A percentile compares a stretch with the other conserved stretches of the same genome.
phyloP scores from a whole-genome alignment of 2,329 filamentous ascomycete species.

The Epichloe gansuensis region DNA sequence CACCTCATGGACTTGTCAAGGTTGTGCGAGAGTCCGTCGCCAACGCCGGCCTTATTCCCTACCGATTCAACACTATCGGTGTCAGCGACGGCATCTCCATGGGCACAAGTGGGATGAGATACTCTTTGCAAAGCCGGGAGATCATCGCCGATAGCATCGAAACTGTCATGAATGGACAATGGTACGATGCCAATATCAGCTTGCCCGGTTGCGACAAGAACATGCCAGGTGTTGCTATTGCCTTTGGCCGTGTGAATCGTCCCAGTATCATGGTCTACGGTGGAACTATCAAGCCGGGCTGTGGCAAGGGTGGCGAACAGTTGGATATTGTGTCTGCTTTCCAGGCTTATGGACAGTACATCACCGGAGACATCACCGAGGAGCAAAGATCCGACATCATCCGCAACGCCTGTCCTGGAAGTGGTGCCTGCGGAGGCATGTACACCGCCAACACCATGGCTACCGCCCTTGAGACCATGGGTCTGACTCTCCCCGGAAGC shows the following conservation, averaged over 20 bases:
- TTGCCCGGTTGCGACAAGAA: slow-evolving; percentile 99
- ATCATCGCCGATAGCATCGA: slow-evolving; percentile 97
- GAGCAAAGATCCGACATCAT: slow-evolving; percentile 91
- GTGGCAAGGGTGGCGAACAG: slow-evolving; percentile 59
- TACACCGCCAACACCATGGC: slow-evolving; percentile 94
- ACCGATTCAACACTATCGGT: slow-evolving; percentile 98
- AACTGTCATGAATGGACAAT: slow-evolving; percentile 97
- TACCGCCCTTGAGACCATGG: slow-evolving; percentile 81
- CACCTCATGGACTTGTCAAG: slow-evolving; percentile 81
- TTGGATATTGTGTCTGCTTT: slow-evolving; percentile 97
- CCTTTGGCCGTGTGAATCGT: slow-evolving; percentile 89
- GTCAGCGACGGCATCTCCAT: slow-evolving; percentile 97
- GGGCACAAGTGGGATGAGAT: slow-evolving; percentile 96
- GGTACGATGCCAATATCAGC: slow-evolving; percentile 96
- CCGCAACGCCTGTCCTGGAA: slow-evolving; percentile 61
- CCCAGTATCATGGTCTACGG: slow-evolving; percentile 97
- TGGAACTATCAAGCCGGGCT: slow-evolving; percentile 85
- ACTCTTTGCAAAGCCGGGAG: slow-evolving; percentile 86
- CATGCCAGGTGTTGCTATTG: slow-evolving; percentile 88
- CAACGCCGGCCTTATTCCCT: slow-evolving; percentile 71
- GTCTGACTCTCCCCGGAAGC: slow-evolving; percentile 73
- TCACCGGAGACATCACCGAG: slow-evolving; percentile 83
- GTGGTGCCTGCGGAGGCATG: slow-evolving; percentile 72
- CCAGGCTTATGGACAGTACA: slow-evolving; percentile 93
- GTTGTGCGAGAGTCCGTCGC: slow-evolving; percentile 51